These are phyloP conservation scores for Pythium myriotylum DNA, from an alignment of 352 stramenopile species.

Conservation along the genomic window DNA sequence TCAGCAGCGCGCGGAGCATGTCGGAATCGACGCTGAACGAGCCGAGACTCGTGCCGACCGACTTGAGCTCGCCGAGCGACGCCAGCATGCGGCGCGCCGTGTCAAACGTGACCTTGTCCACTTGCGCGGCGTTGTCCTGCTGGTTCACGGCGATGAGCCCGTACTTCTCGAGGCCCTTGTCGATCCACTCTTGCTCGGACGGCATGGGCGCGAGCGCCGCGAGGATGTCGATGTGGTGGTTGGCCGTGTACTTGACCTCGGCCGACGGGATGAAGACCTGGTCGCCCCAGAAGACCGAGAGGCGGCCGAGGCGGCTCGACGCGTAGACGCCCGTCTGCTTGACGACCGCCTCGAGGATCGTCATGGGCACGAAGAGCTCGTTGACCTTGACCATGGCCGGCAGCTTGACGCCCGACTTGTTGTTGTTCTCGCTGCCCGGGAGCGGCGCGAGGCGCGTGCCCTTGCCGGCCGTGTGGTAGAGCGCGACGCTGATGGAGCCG, in stretches of 20 bases:
- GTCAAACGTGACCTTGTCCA: conserved; percentile 98
- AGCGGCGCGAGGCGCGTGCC: conserved; percentile 96
- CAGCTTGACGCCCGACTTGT: conserved; percentile 99
- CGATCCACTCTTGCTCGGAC: conserved; percentile 92
- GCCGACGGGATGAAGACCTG: conserved; percentile 98
- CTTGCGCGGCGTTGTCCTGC: conserved; percentile 90
- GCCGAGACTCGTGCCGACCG: conserved; percentile 94
- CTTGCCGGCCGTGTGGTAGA: conserved; percentile 99
- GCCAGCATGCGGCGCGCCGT: conserved; percentile 93
- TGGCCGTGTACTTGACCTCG: conserved; percentile 91
- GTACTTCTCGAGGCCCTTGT: conserved; percentile 98
- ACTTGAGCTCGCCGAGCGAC: conserved; percentile 93
- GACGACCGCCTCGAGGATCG: conserved; percentile 97
- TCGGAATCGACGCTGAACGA: conserved; percentile 95
- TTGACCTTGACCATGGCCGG: conserved; percentile 91
- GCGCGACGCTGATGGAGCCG: conserved; percentile 87
- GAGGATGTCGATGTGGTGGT: conserved; percentile 98
- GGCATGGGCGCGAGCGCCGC: conserved; percentile 94
- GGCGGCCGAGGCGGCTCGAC: conserved; percentile 90
- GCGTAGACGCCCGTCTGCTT: conserved; percentile 98
- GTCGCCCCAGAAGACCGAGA: conserved; percentile 98
- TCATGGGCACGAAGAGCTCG: conserved; percentile 92
- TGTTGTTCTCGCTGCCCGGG: conserved; percentile 98
- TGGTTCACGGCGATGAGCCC: conserved; percentile 97
- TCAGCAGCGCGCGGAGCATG: conserved; percentile 91